Percentiles rank a stretch among this genome's conserved stretches.
These are phyloP conservation scores for Trichoderma polysporum DNA, from an alignment of 2,329 filamentous ascomycete genomes.

Conservation along the genomic window DNA sequence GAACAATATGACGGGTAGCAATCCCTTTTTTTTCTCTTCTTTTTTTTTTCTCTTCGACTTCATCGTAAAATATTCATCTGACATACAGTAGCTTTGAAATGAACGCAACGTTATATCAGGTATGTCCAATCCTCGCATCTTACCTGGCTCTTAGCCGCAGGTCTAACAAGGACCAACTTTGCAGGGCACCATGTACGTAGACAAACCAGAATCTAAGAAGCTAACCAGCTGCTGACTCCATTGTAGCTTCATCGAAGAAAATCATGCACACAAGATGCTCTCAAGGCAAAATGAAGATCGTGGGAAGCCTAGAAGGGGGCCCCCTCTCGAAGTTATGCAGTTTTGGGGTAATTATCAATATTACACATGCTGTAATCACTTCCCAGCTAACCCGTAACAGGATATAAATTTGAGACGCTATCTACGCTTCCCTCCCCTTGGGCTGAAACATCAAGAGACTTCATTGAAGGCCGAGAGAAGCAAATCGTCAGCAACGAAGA, in stretches of 20 bases:
- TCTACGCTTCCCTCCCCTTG: constrained; percentile 74
- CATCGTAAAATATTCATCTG: constrained; percentile 16
- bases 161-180: not conserved
- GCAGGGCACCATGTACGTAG: constrained; percentile 9
- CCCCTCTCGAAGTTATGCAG: constrained; percentile 76
- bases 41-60: not conserved
- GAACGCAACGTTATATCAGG: constrained; percentile 90
- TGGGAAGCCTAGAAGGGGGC: constrained; percentile 37
- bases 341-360: constrained; percentile 71
- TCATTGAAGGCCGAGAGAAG: constrained; percentile 73
- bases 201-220: not conserved
- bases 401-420: constrained; percentile 95
- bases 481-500: constrained; percentile 81
- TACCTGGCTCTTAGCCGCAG: not conserved
- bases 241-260: constrained; percentile 85
- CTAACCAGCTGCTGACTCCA: not conserved
- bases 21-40: not conserved
- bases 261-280: constrained; percentile 69
- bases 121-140: constrained; percentile 44
- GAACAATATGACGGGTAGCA: constrained; percentile 73
- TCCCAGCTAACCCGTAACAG: constrained; percentile 42
- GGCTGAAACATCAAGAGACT: constrained; percentile 68
- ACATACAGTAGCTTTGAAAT: constrained; percentile 72
- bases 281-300: constrained; percentile 56
- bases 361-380: not conserved